Evolutionary conservation across 495 filamentous ascomycete genomes (phyloP).

Genomic region (Lentithecium fluviatile): DNA sequence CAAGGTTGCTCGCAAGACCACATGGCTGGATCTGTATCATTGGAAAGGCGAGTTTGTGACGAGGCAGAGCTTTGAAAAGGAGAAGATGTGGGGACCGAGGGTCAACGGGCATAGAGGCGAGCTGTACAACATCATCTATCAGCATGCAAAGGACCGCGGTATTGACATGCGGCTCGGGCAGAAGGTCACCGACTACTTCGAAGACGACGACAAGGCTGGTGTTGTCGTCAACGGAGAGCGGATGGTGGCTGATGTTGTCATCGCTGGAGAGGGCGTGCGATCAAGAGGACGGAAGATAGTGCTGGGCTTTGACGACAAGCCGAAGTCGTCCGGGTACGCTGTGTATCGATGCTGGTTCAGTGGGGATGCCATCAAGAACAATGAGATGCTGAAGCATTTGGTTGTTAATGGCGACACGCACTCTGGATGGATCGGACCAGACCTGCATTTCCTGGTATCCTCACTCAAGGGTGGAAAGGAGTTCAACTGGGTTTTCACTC

Average conservation of each 20-base stretch:
- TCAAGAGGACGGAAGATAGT: constrained; percentile 60
- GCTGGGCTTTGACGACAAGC: constrained; percentile 61
- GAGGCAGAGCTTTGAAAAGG: constrained; percentile 41
- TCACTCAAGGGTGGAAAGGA: constrained; percentile 38
- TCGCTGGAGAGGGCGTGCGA: constrained; percentile 64
- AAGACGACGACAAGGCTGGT: constrained; percentile 55
- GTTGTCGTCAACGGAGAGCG: constrained; percentile 54
- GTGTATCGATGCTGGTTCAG: constrained; percentile 47
- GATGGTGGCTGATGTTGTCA: constrained; percentile 56
- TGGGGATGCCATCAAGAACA: constrained; percentile 29
- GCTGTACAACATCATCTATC: constrained; percentile 60
- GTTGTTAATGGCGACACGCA: constrained; percentile 38
- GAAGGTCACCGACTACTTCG: constrained; percentile 61
- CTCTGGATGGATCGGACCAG: constrained; percentile 40
- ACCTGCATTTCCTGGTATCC: constrained; percentile 42
- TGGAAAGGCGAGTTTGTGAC: constrained; percentile 47
- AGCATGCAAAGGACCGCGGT: constrained; percentile 56
- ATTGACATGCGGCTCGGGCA: constrained; percentile 56
- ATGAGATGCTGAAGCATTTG: constrained; percentile 33
- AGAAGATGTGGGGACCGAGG: constrained; percentile 46
- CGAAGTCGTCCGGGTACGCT: constrained; percentile 60
- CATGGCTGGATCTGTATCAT: constrained; percentile 39
- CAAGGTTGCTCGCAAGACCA: constrained; percentile 22
- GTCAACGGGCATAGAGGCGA: constrained; percentile 65
- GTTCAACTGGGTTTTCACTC: constrained; percentile 43